These are phyloP conservation scores for Globisporangium lucens DNA, from an alignment of 352 stramenopile species.

Conservation along the genomic window DNA sequence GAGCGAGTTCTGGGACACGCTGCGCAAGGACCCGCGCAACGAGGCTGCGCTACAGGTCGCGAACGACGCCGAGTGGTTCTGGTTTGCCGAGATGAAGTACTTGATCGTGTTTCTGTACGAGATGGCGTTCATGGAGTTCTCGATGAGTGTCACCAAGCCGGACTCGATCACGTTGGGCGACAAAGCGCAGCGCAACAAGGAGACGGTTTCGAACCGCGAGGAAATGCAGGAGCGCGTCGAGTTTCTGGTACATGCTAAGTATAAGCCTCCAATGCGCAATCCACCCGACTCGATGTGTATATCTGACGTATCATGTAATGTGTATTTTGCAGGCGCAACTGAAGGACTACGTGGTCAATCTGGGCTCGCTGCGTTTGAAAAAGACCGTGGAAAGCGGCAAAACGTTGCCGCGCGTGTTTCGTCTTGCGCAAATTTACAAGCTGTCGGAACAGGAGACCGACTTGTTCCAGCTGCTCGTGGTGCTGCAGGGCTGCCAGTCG, in stretches of 20 bases:
- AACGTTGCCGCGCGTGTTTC: slow-evolving; percentile 58
- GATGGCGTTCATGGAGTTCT: slow-evolving; percentile 86
- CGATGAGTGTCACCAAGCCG: slow-evolving; percentile 76
- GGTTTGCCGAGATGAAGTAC: slow-evolving; percentile 80
- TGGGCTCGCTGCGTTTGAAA: slow-evolving; percentile 52
- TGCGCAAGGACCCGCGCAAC: slow-evolving; percentile 50
- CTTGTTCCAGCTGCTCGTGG: slow-evolving; percentile 77
- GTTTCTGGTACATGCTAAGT: slow-evolving; percentile 37
- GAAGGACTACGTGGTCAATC: slow-evolving; percentile 55
- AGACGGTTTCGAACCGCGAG: slow-evolving; percentile 55
- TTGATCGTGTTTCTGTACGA: slow-evolving; percentile 82
- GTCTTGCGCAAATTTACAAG: slow-evolving; percentile 74
- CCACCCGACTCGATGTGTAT: no score
- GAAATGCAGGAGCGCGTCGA: slow-evolving; percentile 78
- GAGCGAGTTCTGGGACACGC: slow-evolving; percentile 65
- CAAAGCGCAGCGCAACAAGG: slow-evolving; percentile 28
- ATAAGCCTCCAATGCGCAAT: neutral
- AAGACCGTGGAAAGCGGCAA: slow-evolving; percentile 35
- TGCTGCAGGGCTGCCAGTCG: slow-evolving; percentile 82
- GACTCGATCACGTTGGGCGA: slow-evolving; percentile 52
- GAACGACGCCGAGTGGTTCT: slow-evolving; percentile 74
- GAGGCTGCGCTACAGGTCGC: slow-evolving; percentile 29
- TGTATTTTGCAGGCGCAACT: slow-evolving; percentile 22
- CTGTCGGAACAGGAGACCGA: slow-evolving; percentile 69
- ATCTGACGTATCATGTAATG: no score